Evolutionary conservation across 1,284 basidiomycete genomes (phyloP).

Genomic region (Trichosporon asahii): DNA sequence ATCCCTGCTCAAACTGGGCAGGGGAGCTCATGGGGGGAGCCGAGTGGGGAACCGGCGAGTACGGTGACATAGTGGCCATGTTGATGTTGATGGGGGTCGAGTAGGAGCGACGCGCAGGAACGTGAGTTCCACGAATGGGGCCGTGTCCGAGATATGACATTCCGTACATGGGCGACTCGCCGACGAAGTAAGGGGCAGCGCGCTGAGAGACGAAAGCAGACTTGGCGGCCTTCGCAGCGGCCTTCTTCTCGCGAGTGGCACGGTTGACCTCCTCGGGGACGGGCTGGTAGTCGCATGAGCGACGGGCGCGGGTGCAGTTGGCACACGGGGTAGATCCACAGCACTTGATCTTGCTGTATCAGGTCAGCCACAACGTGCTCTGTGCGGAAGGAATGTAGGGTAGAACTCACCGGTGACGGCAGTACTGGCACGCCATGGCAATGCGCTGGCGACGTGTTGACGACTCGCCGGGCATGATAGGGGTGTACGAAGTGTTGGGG

Average conservation of each 20-base stretch:
- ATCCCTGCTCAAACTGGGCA: conserved; percentile 39
- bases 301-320: conserved; percentile 48
- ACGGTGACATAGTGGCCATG: conserved; percentile 28
- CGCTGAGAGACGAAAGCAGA: conserved; percentile 26
- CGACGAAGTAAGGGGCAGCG: conserved; percentile 36
- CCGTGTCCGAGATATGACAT: conserved; percentile 32
- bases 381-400: not conserved
- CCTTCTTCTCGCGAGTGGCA: conserved; percentile 48
- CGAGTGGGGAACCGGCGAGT: conserved; percentile 31
- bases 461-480: conserved; percentile 28
- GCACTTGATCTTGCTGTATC: conserved; percentile 50
- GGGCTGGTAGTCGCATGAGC: conserved; percentile 48
- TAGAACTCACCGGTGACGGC: conserved; percentile 45
- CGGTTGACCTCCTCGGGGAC: conserved; percentile 51
- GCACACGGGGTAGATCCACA: conserved; percentile 47
- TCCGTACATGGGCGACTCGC: conserved; percentile 29
- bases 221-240: conserved; percentile 41
- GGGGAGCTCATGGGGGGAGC: conserved; percentile 38
- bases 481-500: not conserved
- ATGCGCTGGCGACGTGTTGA: conserved; percentile 42
- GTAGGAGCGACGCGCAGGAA: conserved; percentile 37
- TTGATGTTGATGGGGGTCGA: conserved; percentile 30
- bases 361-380: conserved; percentile 11
- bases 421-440: conserved; percentile 50
- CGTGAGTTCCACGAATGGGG: conserved; percentile 28